phyloP scores from a whole-genome alignment of 2,329 filamentous ascomycete genomes.

The Paecilomyces fulvus region DNA sequence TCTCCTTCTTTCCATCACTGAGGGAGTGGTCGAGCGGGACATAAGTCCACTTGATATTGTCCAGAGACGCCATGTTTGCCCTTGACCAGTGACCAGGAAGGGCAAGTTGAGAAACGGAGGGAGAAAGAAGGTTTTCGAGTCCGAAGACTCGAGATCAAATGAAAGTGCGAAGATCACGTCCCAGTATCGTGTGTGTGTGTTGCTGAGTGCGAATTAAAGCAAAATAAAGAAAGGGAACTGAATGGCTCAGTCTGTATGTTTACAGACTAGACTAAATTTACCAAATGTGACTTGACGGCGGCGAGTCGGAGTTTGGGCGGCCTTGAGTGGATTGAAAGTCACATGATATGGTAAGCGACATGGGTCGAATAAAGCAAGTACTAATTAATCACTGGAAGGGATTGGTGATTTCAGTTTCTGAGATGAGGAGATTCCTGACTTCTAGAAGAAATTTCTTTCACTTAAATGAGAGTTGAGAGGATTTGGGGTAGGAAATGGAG shows the following conservation, averaged over 20 bases:
- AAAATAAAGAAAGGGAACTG: background rate
- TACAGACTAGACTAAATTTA: constrained; percentile 1
- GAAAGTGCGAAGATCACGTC: background rate
- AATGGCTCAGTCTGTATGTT: background rate
- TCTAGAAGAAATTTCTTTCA: background rate
- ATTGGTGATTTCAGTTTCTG: background rate
- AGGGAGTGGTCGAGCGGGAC: constrained; percentile 25
- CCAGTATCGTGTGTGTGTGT: background rate
- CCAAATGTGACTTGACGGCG: background rate
- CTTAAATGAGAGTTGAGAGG: no score
- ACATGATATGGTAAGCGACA: background rate
- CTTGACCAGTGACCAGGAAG: background rate
- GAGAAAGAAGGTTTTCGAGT: background rate
- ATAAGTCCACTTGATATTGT: constrained; percentile 15
- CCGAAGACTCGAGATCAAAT: background rate
- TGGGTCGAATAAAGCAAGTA: background rate
- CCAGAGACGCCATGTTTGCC: constrained; percentile 7
- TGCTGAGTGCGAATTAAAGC: no score
- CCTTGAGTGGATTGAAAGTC: background rate
- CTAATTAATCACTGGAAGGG: background rate
- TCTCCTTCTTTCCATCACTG: constrained; percentile 29
- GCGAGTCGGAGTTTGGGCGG: background rate
- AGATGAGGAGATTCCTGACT: background rate
- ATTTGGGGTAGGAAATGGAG: background rate
- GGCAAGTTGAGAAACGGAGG: background rate